These are phyloP conservation scores for Pleurotus salmoneostramineus DNA, from an alignment of 768 basidiomycete species.

Conservation along the genomic window DNA sequence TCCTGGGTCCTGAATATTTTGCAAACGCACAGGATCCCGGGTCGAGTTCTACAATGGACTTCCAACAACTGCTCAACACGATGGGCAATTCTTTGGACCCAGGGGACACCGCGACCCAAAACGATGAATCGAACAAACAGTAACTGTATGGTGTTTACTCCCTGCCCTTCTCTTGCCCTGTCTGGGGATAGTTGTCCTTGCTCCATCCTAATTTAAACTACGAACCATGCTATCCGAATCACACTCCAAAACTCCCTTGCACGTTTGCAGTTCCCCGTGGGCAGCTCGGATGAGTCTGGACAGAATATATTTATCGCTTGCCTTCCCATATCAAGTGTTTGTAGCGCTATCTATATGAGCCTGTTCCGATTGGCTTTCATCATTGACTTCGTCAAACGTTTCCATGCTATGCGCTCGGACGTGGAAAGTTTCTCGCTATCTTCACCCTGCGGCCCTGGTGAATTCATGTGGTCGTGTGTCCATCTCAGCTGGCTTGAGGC, in stretches of 20 bases:
- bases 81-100: constrained; percentile 55
- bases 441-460: neutral
- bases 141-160: neutral
- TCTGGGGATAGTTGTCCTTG: too few relatives aligned
- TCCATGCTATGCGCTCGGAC: neutral
- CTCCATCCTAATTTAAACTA: too few relatives aligned
- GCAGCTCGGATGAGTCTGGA: too few relatives aligned
- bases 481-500: neutral
- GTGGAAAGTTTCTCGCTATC: neutral
- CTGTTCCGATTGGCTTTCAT: too few relatives aligned
- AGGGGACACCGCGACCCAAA: constrained; percentile 20
- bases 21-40: constrained; percentile 29
- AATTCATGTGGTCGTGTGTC: neutral
- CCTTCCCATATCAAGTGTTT: too few relatives aligned
- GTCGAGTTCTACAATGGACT: constrained; percentile 38
- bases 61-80: constrained; percentile 14
- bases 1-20: constrained; percentile 44
- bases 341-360: too few relatives aligned
- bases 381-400: neutral
- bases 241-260: neutral
- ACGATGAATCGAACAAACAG: constrained; percentile 5
- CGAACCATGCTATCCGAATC: neutral
- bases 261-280: neutral
- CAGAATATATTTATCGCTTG: too few relatives aligned
- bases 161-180: neutral